Evolutionary conservation across 805 yeast species (phyloP).

Genomic region (Candida jianshihensis): DNA sequence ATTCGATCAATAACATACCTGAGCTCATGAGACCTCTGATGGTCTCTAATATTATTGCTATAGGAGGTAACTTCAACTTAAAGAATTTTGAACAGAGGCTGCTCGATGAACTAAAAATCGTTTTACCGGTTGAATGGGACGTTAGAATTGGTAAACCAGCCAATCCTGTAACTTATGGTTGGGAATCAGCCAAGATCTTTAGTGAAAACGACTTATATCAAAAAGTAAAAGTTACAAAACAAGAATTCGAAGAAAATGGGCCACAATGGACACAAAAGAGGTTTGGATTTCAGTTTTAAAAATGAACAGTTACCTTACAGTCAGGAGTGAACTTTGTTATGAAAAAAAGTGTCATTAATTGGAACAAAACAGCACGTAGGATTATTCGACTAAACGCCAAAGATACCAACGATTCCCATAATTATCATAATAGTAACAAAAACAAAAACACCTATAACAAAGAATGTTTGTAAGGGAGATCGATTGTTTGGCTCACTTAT

Average conservation of each 20-base stretch:
- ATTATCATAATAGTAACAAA: constrained; percentile 35
- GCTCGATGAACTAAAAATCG: constrained; percentile 52
- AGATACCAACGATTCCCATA: constrained; percentile 33
- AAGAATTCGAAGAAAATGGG: constrained; percentile 87
- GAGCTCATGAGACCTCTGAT: constrained; percentile 67
- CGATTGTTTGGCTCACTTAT: constrained; percentile 26
- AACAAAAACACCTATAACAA: constrained; percentile 36
- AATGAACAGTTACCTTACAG: neutral
- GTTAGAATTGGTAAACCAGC: constrained; percentile 38
- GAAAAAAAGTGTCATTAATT: neutral
- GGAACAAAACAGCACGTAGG: too few relatives aligned
- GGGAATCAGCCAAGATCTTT: constrained; percentile 47
- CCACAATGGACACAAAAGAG: constrained; percentile 35
- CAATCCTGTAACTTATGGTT: constrained; percentile 41
- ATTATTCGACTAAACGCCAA: constrained; percentile 15
- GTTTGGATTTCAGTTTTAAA: constrained; percentile 31
- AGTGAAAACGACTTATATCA: constrained; percentile 27
- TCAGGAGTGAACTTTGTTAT: neutral
- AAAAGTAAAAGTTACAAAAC: constrained; percentile 57
- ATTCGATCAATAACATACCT: constrained; percentile 64
- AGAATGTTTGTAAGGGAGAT: constrained; percentile 31
- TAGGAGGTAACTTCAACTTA: constrained; percentile 77
- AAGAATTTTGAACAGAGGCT: constrained; percentile 63
- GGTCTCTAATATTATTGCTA: constrained; percentile 68
- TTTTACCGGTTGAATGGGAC: constrained; percentile 65